These are phyloP conservation scores for Opeltia flavorubescens DNA, from an alignment of 495 filamentous ascomycete genomes.

Conservation along the genomic window DNA sequence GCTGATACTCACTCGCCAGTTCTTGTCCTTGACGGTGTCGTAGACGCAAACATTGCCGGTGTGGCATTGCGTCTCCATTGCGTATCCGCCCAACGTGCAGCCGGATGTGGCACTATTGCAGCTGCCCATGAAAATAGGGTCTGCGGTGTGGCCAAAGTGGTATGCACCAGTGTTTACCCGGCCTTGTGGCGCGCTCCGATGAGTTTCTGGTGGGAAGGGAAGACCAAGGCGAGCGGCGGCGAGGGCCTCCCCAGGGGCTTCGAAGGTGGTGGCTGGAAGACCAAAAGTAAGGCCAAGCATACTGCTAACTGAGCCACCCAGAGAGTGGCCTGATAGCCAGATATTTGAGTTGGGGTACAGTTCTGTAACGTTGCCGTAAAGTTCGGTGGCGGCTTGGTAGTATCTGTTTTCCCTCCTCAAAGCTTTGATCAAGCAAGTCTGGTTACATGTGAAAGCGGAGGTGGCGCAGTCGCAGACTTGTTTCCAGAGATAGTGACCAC, in stretches of 20 bases:
- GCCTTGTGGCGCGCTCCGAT: slow-evolving; percentile 52
- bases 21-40: slow-evolving; percentile 78
- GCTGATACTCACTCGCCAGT: slow-evolving; percentile 74
- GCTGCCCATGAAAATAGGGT: slow-evolving; percentile 86
- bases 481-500: slow-evolving; percentile 72
- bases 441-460: slow-evolving; percentile 73
- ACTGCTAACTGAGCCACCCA: slow-evolving; percentile 76
- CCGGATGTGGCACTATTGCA: slow-evolving; percentile 79
- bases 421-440: slow-evolving; percentile 67
- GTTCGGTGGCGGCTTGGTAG: slow-evolving; percentile 70
- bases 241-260: slow-evolving; percentile 81
- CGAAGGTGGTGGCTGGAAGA: slow-evolving; percentile 72
- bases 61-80: slow-evolving; percentile 83
- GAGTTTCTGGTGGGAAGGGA: slow-evolving; percentile 66
- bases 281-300: slow-evolving; percentile 85
- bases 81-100: slow-evolving; percentile 89
- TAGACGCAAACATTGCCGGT: slow-evolving; percentile 78
- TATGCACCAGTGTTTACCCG: slow-evolving; percentile 64
- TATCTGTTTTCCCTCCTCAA: slow-evolving; percentile 75
- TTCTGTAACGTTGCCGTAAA: slow-evolving; percentile 83
- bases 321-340: slow-evolving; percentile 81
- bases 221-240: slow-evolving; percentile 75
- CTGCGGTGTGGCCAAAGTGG: slow-evolving; percentile 91
- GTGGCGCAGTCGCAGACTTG: slow-evolving; percentile 86
- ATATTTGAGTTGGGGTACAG: slow-evolving; percentile 76